Evolutionary conservation across 768 basidiomycete species (phyloP).

Genomic region (Hortiboletus flavorubellus): DNA sequence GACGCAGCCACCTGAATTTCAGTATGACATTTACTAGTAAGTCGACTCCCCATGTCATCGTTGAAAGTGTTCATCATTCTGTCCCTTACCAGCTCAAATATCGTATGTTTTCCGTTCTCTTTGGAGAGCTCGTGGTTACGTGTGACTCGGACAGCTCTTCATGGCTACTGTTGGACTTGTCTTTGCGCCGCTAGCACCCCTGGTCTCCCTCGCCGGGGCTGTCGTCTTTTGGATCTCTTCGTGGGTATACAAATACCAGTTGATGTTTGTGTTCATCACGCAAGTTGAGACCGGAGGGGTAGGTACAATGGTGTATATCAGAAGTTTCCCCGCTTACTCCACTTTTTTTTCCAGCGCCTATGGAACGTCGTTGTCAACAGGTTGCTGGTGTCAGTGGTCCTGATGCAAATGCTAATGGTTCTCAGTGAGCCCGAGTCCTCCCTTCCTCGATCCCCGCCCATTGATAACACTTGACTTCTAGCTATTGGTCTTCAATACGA

Average conservation of each 20-base stretch:
- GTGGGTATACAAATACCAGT: conserved; percentile 92
- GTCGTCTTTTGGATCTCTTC: conserved; percentile 86
- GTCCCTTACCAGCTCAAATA: conserved; percentile 44
- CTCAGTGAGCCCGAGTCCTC: conserved; percentile 61
- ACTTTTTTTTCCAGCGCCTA: conserved; percentile 53
- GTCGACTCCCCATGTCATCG: conserved; percentile 25
- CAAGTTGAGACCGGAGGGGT: conserved; percentile 93
- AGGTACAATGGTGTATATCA: conserved; percentile 30
- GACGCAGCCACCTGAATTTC: conserved; percentile 88
- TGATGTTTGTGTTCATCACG: conserved; percentile 91
- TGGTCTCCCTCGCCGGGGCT: conserved; percentile 80
- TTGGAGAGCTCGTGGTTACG: conserved; percentile 3
- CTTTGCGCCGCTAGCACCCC: conserved; percentile 91
- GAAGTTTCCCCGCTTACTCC: background rate
- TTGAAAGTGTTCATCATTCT: background rate
- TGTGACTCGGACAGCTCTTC: conserved; percentile 51
- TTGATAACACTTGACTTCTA: conserved; percentile 27
- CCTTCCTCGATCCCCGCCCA: background rate
- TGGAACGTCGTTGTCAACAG: conserved; percentile 96
- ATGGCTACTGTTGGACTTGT: conserved; percentile 93
- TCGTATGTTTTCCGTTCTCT: conserved; percentile 37
- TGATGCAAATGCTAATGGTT: conserved; percentile 87
- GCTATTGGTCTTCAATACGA: conserved; percentile 83
- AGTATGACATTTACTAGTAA: conserved; percentile 82
- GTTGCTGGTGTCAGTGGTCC: conserved; percentile 65